Conservation (phyloP, 768 basidiomycete species). For the Tricholoma terreum region DNA sequence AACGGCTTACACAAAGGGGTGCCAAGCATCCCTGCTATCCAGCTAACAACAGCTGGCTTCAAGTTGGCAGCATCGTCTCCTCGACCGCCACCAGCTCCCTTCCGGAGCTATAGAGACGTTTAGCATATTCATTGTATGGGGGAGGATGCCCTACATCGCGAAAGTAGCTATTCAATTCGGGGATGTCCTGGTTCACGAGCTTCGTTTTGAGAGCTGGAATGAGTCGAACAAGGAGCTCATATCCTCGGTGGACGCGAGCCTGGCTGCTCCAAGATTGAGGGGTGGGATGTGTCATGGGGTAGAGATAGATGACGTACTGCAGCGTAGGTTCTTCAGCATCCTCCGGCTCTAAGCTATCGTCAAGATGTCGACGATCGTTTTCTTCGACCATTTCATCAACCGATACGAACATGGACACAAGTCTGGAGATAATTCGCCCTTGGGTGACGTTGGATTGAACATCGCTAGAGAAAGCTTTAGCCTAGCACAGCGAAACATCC, state of each 20-base stretch:
- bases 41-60: not conserved
- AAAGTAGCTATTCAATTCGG: not conserved
- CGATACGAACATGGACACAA: constrained; percentile 1
- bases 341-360: not conserved
- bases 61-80: not conserved
- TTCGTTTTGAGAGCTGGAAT: not conserved
- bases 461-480: no score
- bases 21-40: not conserved
- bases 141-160: not conserved
- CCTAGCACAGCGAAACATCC: no score
- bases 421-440: not conserved
- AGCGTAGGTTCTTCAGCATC: not conserved
- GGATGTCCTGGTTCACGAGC: not conserved
- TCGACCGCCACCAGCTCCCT: not conserved
- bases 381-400: not conserved
- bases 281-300: not conserved
- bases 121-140: not conserved
- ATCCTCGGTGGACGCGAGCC: not conserved
- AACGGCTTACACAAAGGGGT: not conserved
- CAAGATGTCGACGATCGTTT: not conserved
- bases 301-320: not conserved
- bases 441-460: not conserved
- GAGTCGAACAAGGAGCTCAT: not conserved
- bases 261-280: not conserved
- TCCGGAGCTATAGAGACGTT: not conserved